Percentiles rank a stretch among this genome's conserved stretches.
phyloP scores from a whole-genome alignment of 495 filamentous ascomycete genomes.

The Penicillium angulare region DNA sequence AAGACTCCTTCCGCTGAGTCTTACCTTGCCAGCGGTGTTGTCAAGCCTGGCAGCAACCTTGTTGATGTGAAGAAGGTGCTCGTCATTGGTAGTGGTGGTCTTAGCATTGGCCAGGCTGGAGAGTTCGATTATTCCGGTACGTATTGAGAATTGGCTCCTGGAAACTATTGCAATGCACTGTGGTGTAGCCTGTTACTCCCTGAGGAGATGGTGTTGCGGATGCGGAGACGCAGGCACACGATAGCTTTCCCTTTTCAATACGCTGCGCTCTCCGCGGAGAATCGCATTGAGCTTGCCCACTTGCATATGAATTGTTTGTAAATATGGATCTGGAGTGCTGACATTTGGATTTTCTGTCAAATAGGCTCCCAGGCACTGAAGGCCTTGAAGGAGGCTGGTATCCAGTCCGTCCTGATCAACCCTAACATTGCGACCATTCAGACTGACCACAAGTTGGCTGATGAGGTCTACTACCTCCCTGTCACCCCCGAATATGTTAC shows the following conservation, averaged over 20 bases:
- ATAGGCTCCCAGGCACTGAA: constrained; percentile 94
- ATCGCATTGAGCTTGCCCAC: not conserved
- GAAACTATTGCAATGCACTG: not conserved
- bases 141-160: constrained; percentile 10
- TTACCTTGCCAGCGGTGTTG: constrained; percentile 81
- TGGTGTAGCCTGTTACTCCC: not conserved
- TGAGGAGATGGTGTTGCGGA: not conserved
- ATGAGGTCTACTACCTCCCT: constrained; percentile 97
- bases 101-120: constrained; percentile 95
- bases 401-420: constrained; percentile 94
- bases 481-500: constrained; percentile 97
- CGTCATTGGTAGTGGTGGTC: constrained; percentile 86
- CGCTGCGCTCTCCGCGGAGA: not conserved
- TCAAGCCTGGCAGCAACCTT: constrained; percentile 66
- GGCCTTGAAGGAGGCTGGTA: constrained; percentile 92
- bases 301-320: not conserved
- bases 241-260: constrained; percentile 2
- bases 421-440: constrained; percentile 99
- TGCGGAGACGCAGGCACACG: not conserved
- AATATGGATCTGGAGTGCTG: constrained; percentile 1
- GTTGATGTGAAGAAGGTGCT: constrained; percentile 96
- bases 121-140: constrained; percentile 98
- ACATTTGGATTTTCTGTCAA: constrained; percentile 3
- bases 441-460: constrained; percentile 93
- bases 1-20: constrained; percentile 80